Conservation (phyloP, 306 rosid species). For the Malus sieversii region DNA sequence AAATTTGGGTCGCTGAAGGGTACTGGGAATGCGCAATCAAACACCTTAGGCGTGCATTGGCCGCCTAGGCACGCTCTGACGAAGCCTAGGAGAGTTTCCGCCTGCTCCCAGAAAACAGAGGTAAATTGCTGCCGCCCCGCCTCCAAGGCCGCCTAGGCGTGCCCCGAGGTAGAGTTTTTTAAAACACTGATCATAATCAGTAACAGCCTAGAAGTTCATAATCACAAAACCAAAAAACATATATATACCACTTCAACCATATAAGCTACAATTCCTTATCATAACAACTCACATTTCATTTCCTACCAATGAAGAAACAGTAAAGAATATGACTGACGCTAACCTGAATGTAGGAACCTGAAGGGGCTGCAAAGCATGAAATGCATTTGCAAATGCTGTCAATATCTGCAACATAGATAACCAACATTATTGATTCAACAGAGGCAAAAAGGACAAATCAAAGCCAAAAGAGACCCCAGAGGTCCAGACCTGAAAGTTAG, state of each 20-base stretch:
- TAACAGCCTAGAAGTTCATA: neutral
- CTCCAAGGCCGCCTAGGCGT: too few relatives aligned
- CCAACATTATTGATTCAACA: slow-evolving; percentile 12
- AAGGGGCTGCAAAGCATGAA: slow-evolving; percentile 91
- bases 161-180: too few relatives aligned
- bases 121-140: too few relatives aligned
- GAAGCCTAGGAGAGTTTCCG: too few relatives aligned
- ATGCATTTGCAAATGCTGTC: slow-evolving; percentile 74
- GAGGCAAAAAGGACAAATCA: neutral
- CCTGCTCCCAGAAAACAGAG: too few relatives aligned
- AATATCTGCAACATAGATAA: slow-evolving; percentile 56
- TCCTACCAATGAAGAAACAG: slow-evolving; percentile 1
- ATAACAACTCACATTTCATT: neutral
- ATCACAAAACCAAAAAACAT: neutral
- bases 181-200: neutral
- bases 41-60: too few relatives aligned
- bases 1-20: too few relatives aligned
- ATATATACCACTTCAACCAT: neutral
- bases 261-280: neutral
- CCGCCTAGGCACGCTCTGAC: too few relatives aligned
- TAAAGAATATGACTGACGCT: neutral
- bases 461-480: neutral
- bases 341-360: slow-evolving; percentile 95
- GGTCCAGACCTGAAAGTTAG: slow-evolving; percentile 74
- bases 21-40: too few relatives aligned